Evolutionary conservation across 2,329 filamentous ascomycete genomes (phyloP), one percentile per base, ranked within the genome.

Genomic region (Trichoderma afroharzianum): DNA sequence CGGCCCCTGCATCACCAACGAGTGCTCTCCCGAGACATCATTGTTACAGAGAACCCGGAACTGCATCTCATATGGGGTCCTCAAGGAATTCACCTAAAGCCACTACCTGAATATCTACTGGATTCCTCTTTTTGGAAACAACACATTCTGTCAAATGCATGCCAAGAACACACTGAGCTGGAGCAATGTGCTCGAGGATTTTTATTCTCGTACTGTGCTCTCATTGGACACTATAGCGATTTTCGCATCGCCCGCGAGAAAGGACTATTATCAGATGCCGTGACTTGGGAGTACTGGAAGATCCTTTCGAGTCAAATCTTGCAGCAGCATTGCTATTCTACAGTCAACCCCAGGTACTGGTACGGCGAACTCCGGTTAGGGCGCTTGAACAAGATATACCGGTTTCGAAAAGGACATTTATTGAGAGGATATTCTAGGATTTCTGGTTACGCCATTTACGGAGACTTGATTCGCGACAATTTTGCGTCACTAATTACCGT

Each of bases 331-430:
- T 30, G 59, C 11, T 79, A 79, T 73, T 74, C 75, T 3, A 58
- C 75, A 12, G 73, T 80, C 62, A 79, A 81, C 69, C 77, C 77
- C 32, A 78, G 83, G 18, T 84, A 82, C 73, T 77, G 76, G 72
- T 84, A 81, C 73, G 82, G 82, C 18, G 83, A 84, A 73, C 79
- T 84, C 15, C 80, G 82, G 3, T 74, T 81, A 2, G 76, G 76
- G 64, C 79, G 80, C n/a, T 63, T 82, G 58, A 81, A 87, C 75
- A 81, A 82, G 63, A 80, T 85, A 58, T 83, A 83, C 73, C 81
- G 81, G 26, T 50, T 32, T 47, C 33, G 36, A n/a, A 58, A 67
- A 18, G 58, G 59, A 2, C 50, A 58, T 75, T 26, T 59, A 11
- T 70, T 78, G 7, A 75, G 73, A 28, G 73, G 73, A 11, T 81